phyloP scores from a whole-genome alignment of 2,329 filamentous ascomycete species.

The Xylaria digitata region DNA sequence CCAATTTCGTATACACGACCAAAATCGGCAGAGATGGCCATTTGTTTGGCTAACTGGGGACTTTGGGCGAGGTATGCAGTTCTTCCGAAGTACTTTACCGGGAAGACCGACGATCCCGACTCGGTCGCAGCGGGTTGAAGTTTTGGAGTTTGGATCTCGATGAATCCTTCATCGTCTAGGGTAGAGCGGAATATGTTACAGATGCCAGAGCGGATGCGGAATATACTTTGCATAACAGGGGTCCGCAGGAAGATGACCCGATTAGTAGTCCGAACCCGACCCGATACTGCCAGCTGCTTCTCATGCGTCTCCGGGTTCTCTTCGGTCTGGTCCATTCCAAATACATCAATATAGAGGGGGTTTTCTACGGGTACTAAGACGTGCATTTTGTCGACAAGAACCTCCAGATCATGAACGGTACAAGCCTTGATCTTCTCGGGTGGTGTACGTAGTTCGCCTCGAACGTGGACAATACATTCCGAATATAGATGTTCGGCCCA shows the following conservation, averaged over 20 bases:
- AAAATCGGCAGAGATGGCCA: slow-evolving; percentile 90
- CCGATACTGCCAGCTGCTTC: slow-evolving; percentile 70
- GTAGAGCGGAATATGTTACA: slow-evolving; percentile 82
- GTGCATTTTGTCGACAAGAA: slow-evolving; percentile 71
- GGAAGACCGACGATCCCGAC: slow-evolving; percentile 90
- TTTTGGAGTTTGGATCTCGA: slow-evolving; percentile 95
- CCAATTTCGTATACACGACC: slow-evolving; percentile 90
- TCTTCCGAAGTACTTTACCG: slow-evolving; percentile 90
- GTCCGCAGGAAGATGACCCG: slow-evolving; percentile 87
- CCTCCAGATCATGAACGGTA: slow-evolving; percentile 79
- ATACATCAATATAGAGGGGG: slow-evolving; percentile 63
- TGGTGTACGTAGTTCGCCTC: slow-evolving; percentile 77
- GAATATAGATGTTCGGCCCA: slow-evolving; percentile 86
- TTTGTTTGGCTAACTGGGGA: slow-evolving; percentile 92
- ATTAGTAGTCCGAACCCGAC: slow-evolving; percentile 78
- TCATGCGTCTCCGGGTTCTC: slow-evolving; percentile 51
- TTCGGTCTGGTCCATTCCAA: slow-evolving; percentile 56
- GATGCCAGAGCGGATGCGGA: slow-evolving; percentile 85
- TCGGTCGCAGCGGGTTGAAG: slow-evolving; percentile 90
- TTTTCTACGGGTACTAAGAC: slow-evolving; percentile 62
- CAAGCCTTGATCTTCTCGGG: slow-evolving; percentile 80
- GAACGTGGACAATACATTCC: slow-evolving; percentile 82
- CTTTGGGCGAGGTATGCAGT: slow-evolving; percentile 90
- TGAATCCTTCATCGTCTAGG: slow-evolving; percentile 80
- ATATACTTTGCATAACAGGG: slow-evolving; percentile 86